Conservation (phyloP, 257 asterid genomes). For the Nicotiana undulata region DNA sequence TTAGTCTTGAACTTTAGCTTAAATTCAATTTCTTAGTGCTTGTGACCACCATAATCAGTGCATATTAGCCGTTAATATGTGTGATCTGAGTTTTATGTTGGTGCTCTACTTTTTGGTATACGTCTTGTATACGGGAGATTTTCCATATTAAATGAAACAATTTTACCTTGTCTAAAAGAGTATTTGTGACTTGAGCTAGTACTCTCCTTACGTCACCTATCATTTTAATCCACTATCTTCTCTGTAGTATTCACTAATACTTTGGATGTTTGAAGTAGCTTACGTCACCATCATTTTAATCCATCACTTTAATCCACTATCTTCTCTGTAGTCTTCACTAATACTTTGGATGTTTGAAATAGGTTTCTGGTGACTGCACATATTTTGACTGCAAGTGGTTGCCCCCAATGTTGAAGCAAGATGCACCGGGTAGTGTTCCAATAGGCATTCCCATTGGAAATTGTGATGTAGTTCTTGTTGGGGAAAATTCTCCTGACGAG, state of each 20-base stretch:
- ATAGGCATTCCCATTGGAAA: constrained; percentile 63
- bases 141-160: neutral
- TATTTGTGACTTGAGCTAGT: neutral
- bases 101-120: neutral
- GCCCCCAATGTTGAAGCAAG: constrained; percentile 47
- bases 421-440: constrained; percentile 57
- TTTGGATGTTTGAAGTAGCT: constrained; percentile 1
- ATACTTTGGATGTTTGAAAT: constrained; percentile 1
- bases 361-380: constrained; percentile 97
- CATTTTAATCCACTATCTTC: neutral
- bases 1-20: neutral
- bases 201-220: neutral
- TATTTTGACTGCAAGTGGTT: constrained; percentile 84
- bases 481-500: constrained; percentile 54
- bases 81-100: neutral
- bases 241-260: neutral
- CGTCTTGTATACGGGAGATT: neutral
- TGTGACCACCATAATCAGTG: neutral
- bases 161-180: neutral
- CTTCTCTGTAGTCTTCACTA: neutral
- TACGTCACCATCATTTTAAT: neutral
- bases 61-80: neutral
- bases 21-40: neutral
- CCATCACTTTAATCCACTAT: neutral
- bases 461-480: constrained; percentile 64